phyloP scores from a whole-genome alignment of 2,329 filamentous ascomycete species.

The Fusarium sp. region DNA sequence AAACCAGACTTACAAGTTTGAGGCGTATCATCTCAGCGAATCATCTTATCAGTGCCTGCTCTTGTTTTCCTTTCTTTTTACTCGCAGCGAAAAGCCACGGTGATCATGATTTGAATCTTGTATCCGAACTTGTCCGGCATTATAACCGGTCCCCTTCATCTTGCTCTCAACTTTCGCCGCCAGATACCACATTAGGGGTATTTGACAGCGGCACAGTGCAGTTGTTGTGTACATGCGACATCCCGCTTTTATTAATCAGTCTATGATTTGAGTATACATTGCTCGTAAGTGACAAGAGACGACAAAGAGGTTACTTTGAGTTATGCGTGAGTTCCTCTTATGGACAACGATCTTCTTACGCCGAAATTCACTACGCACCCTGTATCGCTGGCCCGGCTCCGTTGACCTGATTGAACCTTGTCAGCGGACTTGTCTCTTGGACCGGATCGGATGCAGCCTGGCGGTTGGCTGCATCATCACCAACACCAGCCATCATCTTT shows the following conservation, averaged over 20 bases:
- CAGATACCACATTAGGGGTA: background rate
- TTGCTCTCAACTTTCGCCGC: slow-evolving; percentile 2
- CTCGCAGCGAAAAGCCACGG: background rate
- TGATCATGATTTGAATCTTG: background rate
- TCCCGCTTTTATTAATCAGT: background rate
- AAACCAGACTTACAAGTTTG: background rate
- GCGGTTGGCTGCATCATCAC: slow-evolving; percentile 15
- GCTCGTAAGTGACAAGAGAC: background rate
- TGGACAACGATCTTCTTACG: background rate
- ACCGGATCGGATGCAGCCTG: slow-evolving; percentile 13
- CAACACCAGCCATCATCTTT: background rate
- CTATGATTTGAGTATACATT: background rate
- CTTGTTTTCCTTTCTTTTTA: slow-evolving; percentile 6
- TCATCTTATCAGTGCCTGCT: background rate
- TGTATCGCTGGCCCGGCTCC: slow-evolving; percentile 1
- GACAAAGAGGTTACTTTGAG: background rate
- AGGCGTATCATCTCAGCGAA: background rate
- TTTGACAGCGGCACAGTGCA: slow-evolving; percentile 6
- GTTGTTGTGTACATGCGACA: background rate
- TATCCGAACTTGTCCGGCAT: slow-evolving; percentile 7
- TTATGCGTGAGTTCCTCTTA: no score
- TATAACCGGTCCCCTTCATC: background rate
- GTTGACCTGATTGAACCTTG: background rate
- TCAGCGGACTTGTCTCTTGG: background rate
- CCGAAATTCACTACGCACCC: no score